Base-by-base conservation (phyloP, 306 rosid genomes). In the Aeschynomene evenia region DNA sequence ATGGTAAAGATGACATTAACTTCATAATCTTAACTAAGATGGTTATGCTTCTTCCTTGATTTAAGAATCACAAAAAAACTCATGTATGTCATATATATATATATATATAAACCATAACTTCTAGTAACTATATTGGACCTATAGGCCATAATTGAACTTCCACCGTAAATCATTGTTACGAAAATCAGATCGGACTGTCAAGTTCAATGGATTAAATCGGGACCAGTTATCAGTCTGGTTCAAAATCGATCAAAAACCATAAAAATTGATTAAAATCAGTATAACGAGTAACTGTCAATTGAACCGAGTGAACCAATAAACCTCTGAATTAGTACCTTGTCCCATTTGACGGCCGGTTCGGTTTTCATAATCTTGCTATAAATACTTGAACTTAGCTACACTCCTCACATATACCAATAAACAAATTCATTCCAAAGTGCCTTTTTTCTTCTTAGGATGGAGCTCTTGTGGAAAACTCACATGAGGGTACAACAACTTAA, bases 391-490 rank as follows among this genome's bases (percentile, higher is more conserved):
- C 56, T 21, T 10, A 42, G 18, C 60, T 46, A 42, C 76, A 39
- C 70, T 55, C 66, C 48, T 49, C 73, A 46, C 14, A 16, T 43
- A 45, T 7, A 68, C 70, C 73, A 13, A 31, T n/a, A 75, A 60
- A 33, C 58, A 66, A 43, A 67, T 57, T 29, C 68, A 40, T 57
- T 29, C 68, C 42, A 21, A 62, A 46, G 14, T 18, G 6, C 16
- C 13, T 53, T 76, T 62, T n/a, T n/a, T n/a, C n/a, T n/a, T 11
- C 59, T 71, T 48, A 66, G 36, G 4, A 81, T 81, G 82, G 42
- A 72, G 79, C 42, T 77, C 46, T 72, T 36, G 63, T 31, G 58
- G 76, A 73, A 79, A 68, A 19, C 58, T 68, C 64, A 68, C 15
- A 68, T 61, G 20, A 79, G 31, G 72, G 23, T 68, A 73, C 76